Evolutionary conservation across 495 filamentous ascomycete genomes (phyloP).

Genomic region (Penicillium cataractarum): DNA sequence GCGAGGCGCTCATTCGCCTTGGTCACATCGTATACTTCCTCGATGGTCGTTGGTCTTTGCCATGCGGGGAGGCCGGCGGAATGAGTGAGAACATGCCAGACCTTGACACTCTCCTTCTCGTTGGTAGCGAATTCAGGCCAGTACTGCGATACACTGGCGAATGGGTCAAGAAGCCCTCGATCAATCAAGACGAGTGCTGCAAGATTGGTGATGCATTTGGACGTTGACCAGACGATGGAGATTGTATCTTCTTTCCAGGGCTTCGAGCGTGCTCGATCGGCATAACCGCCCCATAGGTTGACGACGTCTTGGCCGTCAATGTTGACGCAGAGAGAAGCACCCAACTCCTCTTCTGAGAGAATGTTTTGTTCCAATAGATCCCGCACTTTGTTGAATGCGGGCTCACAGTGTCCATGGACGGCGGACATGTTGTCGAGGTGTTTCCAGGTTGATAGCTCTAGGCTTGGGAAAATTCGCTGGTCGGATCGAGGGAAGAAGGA

Average conservation of each 20-base stretch:
- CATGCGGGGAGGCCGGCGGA: conserved; percentile 14
- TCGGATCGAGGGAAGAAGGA: too few relatives aligned
- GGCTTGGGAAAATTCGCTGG: too few relatives aligned
- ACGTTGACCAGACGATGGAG: conserved; percentile 26
- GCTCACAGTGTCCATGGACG: conserved; percentile 27
- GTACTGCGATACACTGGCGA: conserved; percentile 31
- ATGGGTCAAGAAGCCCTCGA: conserved; percentile 25
- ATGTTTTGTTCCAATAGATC: conserved; percentile 23
- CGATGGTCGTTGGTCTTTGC: conserved; percentile 10
- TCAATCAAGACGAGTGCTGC: conserved; percentile 32
- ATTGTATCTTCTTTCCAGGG: conserved; percentile 37
- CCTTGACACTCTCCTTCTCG: conserved; percentile 28
- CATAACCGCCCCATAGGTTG: conserved; percentile 36
- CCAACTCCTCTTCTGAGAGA: conserved; percentile 13
- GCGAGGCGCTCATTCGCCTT: conserved; percentile 27
- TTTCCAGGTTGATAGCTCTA: background rate
- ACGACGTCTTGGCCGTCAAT: conserved; percentile 34
- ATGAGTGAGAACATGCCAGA: conserved; percentile 33
- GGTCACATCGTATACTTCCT: conserved; percentile 27
- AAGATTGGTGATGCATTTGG: conserved; percentile 33
- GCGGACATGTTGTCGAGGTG: conserved; percentile 23
- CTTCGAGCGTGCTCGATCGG: conserved; percentile 14
- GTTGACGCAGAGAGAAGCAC: conserved; percentile 34
- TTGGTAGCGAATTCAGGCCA: conserved; percentile 36
- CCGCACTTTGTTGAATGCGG: conserved; percentile 25